A percentile compares a stretch with the other conserved stretches of the same genome.
These are phyloP conservation scores for Diplodia seriata DNA, from an alignment of 2,329 filamentous ascomycete species.

Conservation along the genomic window DNA sequence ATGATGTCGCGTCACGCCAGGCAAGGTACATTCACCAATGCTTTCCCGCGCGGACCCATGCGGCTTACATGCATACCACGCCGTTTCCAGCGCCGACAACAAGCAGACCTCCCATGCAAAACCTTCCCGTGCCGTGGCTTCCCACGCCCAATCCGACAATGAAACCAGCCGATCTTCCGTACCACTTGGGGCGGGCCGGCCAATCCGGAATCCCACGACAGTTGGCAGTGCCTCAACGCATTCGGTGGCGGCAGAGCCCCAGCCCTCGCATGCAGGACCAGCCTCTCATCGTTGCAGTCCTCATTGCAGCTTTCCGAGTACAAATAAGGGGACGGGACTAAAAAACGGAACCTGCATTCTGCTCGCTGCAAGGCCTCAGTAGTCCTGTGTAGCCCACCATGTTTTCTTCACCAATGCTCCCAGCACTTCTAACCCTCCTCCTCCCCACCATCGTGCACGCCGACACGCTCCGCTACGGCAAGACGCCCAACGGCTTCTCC, in stretches of 20 bases:
- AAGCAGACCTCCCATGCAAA: neutral
- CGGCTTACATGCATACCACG: conserved; percentile 18
- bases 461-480: conserved; percentile 7
- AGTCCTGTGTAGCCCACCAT: neutral
- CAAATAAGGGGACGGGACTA: neutral
- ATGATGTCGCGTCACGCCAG: conserved; percentile 3
- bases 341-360: neutral
- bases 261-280: neutral
- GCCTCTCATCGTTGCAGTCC: neutral
- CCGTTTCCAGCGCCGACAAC: neutral
- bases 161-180: neutral
- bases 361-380: neutral
- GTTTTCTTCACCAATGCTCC: neutral
- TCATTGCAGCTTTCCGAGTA: neutral
- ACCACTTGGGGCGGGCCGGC: neutral
- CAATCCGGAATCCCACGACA: conserved; percentile 17
- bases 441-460: neutral
- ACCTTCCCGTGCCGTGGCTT: neutral
- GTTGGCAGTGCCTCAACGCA: neutral
- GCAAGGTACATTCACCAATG: neutral
- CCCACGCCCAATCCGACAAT: neutral
- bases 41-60: neutral
- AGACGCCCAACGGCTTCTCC: conserved; percentile 38
- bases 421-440: neutral
- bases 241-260: neutral